A percentile compares a stretch with the other conserved stretches of the same genome.
Conservation (phyloP, 345 rosid genomes). For the Psidium friedrichsthalianum region DNA sequence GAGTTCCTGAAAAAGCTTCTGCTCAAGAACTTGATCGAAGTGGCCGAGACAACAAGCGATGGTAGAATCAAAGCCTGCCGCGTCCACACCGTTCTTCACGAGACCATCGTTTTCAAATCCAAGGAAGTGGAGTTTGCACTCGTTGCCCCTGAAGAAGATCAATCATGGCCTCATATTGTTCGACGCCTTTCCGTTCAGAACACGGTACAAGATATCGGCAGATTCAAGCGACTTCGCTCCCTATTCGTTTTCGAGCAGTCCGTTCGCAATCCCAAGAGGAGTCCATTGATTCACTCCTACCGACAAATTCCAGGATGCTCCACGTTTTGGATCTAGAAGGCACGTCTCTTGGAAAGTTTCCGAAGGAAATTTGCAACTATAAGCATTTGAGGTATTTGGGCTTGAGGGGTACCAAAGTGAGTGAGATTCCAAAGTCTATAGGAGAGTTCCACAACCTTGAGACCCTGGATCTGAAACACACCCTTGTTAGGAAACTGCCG, state of each 20-base stretch:
- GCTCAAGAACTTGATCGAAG: constrained; percentile 24
- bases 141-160: constrained; percentile 1
- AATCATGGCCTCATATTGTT: constrained; percentile 14
- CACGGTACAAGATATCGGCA: constrained; percentile 9
- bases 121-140: constrained; percentile 20
- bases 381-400: too few species aligned
- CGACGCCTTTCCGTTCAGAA: constrained; percentile 26
- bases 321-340: too few species aligned
- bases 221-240: constrained; percentile 19
- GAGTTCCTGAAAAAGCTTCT: constrained; percentile 29
- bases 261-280: not conserved
- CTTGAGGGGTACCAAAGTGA: too few species aligned
- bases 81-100: constrained; percentile 23
- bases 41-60: constrained; percentile 8
- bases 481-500: too few species aligned
- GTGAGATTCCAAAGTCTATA: too few species aligned
- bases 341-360: too few species aligned
- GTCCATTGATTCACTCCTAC: not conserved
- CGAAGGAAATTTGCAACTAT: too few species aligned
- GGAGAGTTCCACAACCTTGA: too few species aligned
- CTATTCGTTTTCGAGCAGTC: constrained; percentile 16
- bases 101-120: constrained; percentile 21
- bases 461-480: too few species aligned
- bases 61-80: constrained; percentile 21
- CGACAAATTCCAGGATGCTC: not conserved